Conservation (phyloP, 192 early-diverging fungal species). For the Gigaspora rosea region DNA sequence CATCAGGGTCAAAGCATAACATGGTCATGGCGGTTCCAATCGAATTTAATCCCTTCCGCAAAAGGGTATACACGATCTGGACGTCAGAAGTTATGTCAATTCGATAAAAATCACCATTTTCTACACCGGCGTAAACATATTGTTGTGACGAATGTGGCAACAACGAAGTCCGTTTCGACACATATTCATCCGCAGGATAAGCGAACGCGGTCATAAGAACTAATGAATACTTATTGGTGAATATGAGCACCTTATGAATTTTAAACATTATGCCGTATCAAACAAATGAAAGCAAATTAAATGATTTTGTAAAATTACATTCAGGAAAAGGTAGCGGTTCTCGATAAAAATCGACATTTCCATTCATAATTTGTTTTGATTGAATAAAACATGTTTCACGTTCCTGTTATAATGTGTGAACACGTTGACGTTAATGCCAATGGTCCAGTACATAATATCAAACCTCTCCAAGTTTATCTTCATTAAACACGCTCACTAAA, state of each 20-base stretch:
- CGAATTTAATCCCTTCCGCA: slow-evolving; percentile 1
- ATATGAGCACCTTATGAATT: neutral
- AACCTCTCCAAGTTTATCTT: too few relatives aligned
- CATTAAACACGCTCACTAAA: too few relatives aligned
- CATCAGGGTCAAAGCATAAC: neutral
- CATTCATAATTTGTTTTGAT: neutral
- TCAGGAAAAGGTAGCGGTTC: neutral
- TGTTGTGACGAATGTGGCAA: neutral
- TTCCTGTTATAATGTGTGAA: neutral
- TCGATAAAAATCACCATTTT: slow-evolving; percentile 1
- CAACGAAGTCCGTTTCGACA: neutral
- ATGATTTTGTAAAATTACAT: neutral
- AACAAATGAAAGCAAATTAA: too few relatives aligned
- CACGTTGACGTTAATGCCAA: neutral
- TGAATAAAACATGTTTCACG: slow-evolving; percentile 3
- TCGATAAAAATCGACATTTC: neutral
- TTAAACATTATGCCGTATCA: too few relatives aligned
- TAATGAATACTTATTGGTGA: neutral
- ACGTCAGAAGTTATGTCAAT: neutral
- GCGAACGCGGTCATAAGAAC: slow-evolving; percentile 10
- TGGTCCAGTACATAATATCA: neutral
- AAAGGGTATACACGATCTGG: neutral
- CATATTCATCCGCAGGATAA: slow-evolving; percentile 7
- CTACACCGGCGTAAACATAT: slow-evolving; percentile 20
- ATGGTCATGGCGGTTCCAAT: slow-evolving; percentile 3